Base-by-base conservation (phyloP, 2,329 filamentous ascomycete species). In the Rachicladosporium sp. region DNA sequence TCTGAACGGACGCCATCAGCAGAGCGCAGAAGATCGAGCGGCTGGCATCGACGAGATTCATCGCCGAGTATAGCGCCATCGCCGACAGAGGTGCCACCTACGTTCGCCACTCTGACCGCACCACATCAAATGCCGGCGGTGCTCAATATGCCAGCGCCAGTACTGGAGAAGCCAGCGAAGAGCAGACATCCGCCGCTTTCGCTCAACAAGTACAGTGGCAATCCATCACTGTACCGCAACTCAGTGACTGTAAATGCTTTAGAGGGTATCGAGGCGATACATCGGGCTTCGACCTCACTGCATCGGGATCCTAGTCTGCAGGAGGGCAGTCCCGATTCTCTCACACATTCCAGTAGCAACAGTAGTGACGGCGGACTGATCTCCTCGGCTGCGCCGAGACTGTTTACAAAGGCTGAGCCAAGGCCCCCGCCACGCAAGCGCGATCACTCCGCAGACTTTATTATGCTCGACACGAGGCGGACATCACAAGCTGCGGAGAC, bases 401-500 rank as follows among this genome's bases (percentile, higher is more conserved):
- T 56, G 8, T 43, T 54, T 6, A 51, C n/a, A 12, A 15, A 38
- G 10, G 38, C 39, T 10, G 35, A 46, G 31, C 23, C 38, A 2
- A 29, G 21, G 10, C 19, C 21, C 12, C 41, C 34, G 15, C 11
- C 39, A 29, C 40, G 43, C 12, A 46, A 46, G 12, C 43, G 46
- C 27, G 38, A 50, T 19, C 43, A 46, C 23, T 51, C 54, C 12
- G 42, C 42, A 2, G 56, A 58, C 35, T 44, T 60, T 8, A 51
- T 58, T 33, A 51, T 68, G 19, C 62, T 69, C 40, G 59, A 67
- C 40, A 66, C 51, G 42, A 66, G 69, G 46, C 65, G 67, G 27
- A 52, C 66, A 39, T 69, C 67, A 4, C 67, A 69, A 45, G 66
- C 66, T 27, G 67, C 67, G 11, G 67, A 70, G 51, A 70, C 65